phyloP scores from a whole-genome alignment of 805 yeast genomes.

The Starmera pachycereana region DNA sequence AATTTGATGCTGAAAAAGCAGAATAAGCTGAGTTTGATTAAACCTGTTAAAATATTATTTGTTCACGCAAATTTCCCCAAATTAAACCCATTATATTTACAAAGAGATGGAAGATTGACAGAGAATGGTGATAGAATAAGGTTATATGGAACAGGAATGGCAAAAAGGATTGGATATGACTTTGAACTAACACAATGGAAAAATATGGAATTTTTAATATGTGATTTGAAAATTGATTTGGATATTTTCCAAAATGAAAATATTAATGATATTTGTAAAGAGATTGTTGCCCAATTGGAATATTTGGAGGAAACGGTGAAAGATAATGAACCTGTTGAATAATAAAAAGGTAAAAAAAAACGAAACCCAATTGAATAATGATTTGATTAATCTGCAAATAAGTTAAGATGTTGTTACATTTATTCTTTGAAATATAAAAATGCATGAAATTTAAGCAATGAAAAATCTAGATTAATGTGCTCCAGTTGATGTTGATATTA shows the following conservation, averaged over 20 bases:
- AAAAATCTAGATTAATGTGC: no score
- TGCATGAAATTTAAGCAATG: no score
- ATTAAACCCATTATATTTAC: conserved; percentile 49
- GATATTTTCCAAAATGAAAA: conserved; percentile 32
- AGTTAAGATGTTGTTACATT: no score
- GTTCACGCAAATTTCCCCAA: conserved; percentile 63
- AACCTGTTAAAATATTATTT: conserved; percentile 31
- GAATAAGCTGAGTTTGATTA: conserved; percentile 6
- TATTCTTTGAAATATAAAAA: no score
- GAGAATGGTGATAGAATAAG: conserved; percentile 40
- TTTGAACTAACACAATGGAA: conserved; percentile 52
- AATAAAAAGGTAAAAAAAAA: conserved; percentile 8
- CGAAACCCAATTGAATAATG: background rate
- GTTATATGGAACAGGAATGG: conserved; percentile 48
- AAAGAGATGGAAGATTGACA: conserved; percentile 28
- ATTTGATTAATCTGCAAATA: background rate
- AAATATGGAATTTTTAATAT: conserved; percentile 42
- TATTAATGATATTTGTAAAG: conserved; percentile 35
- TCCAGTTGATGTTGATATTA: no score
- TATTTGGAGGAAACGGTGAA: conserved; percentile 28
- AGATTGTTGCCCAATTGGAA: conserved; percentile 35
- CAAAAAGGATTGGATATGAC: conserved; percentile 40
- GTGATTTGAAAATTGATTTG: conserved; percentile 37
- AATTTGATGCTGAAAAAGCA: conserved; percentile 17
- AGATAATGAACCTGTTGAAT: conserved; percentile 21